Percentiles rank a stretch among this genome's conserved stretches.
phyloP scores from a whole-genome alignment of 2,329 filamentous ascomycete genomes.

The Monosporascus sp. region DNA sequence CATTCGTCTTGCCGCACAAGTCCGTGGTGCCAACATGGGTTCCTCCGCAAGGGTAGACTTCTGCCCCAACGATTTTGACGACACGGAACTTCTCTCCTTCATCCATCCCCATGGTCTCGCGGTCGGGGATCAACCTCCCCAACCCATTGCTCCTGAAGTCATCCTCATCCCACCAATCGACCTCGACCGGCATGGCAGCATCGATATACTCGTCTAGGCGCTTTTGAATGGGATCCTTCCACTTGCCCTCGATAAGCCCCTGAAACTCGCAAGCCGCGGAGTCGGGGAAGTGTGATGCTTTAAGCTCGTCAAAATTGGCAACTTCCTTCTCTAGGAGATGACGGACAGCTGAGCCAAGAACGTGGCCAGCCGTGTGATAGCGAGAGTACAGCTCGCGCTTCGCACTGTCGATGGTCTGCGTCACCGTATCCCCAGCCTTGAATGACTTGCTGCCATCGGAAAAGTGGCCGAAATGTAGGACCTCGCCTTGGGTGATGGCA shows the following conservation, averaged over 20 bases:
- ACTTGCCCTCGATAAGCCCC: slow-evolving; percentile 60
- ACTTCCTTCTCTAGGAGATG: slow-evolving; percentile 49
- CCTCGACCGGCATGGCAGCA: slow-evolving; percentile 52
- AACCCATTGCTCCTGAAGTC: slow-evolving; percentile 53
- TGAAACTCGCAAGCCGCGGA: slow-evolving; percentile 63
- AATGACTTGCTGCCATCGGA: slow-evolving; percentile 27
- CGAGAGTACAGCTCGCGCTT: slow-evolving; percentile 62
- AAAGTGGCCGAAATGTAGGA: slow-evolving; percentile 64
- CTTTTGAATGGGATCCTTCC: slow-evolving; percentile 57
- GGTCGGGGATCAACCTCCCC: slow-evolving; percentile 51
- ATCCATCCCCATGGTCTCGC: slow-evolving; percentile 29
- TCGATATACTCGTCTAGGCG: slow-evolving; percentile 55
- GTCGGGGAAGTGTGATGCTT: slow-evolving; percentile 68
- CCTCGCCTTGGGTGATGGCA: slow-evolving; percentile 43
- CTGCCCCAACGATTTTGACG: slow-evolving; percentile 63
- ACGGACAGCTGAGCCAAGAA: slow-evolving; percentile 64
- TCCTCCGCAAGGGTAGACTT: slow-evolving; percentile 69
- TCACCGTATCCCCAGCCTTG: slow-evolving; percentile 36
- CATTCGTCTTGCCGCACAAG: slow-evolving; percentile 53
- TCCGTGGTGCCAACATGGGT: slow-evolving; percentile 64
- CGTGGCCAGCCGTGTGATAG: slow-evolving; percentile 69
- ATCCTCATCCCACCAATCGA: slow-evolving; percentile 64
- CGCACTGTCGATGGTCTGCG: slow-evolving; percentile 55
- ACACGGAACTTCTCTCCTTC: slow-evolving; percentile 57
- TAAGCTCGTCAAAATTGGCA: slow-evolving; percentile 57